Conservation (phyloP, 306 rosid genomes). For the Pyrus pyrifolia region DNA sequence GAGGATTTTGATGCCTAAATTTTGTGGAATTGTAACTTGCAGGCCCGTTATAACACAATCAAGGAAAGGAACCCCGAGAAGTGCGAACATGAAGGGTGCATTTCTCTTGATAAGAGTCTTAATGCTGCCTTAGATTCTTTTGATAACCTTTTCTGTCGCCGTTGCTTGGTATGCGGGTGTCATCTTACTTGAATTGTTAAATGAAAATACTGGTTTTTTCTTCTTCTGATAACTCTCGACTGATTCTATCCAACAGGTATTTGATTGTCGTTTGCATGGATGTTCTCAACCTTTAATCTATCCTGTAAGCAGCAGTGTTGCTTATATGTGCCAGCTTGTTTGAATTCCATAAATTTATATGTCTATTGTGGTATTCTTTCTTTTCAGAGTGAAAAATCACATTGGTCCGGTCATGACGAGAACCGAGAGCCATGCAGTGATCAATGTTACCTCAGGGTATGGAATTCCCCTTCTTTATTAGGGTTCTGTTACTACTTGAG, state of each 20-base stretch:
- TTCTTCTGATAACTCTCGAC: constrained; percentile 7
- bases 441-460: constrained; percentile 82
- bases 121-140: constrained; percentile 86
- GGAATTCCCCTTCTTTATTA: constrained; percentile 17
- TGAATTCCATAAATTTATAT: constrained; percentile 16
- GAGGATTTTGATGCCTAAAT: constrained; percentile 16
- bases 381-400: constrained; percentile 67
- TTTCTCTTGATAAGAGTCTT: constrained; percentile 67
- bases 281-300: constrained; percentile 70
- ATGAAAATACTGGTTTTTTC: background rate
- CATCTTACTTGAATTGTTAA: constrained; percentile 10
- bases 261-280: constrained; percentile 93
- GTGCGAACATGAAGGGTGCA: constrained; percentile 36
- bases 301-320: constrained; percentile 58
- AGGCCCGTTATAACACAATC: constrained; percentile 68
- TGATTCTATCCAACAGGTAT: constrained; percentile 55
- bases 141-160: constrained; percentile 93
- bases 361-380: constrained; percentile 29
- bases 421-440: constrained; percentile 74
- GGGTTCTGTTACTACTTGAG: background rate
- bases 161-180: constrained; percentile 67
- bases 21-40: constrained; percentile 21
- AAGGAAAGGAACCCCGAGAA: constrained; percentile 43
- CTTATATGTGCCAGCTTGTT: constrained; percentile 3
- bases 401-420: constrained; percentile 70